These are phyloP conservation scores for Penicillium sp. DNA, from an alignment of 2,329 filamentous ascomycete genomes.

Conservation along the genomic window DNA sequence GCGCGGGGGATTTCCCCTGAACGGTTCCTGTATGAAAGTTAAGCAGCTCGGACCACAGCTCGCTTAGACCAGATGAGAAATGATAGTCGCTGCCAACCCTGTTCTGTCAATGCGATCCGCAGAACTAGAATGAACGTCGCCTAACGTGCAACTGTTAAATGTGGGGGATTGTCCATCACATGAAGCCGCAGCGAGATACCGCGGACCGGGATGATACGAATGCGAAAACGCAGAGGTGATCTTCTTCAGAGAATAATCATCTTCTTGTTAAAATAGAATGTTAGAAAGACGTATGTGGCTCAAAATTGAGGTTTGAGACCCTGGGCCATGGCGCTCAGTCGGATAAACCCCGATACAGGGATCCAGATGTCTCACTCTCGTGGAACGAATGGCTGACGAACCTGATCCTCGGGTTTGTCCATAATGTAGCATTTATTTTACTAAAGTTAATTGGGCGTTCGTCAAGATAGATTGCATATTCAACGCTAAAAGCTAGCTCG, in stretches of 20 bases:
- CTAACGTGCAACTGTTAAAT: not conserved
- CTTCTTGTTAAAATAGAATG: too few relatives aligned
- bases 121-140: not conserved
- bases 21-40: slow-evolving; percentile 7
- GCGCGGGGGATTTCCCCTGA: slow-evolving; percentile 12
- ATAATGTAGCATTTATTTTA: not conserved
- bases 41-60: slow-evolving; percentile 5
- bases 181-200: not conserved
- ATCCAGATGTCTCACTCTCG: not conserved
- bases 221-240: not conserved
- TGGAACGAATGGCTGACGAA: not conserved
- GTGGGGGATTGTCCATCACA: not conserved
- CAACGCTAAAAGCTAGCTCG: too few relatives aligned
- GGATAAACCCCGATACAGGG: not conserved
- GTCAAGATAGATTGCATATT: not conserved
- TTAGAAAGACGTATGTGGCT: not conserved
- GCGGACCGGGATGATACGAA: not conserved
- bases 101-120: not conserved
- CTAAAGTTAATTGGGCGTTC: not conserved
- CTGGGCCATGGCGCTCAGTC: not conserved
- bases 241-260: not conserved
- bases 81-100: slow-evolving; percentile 13
- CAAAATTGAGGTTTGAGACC: not conserved
- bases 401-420: not conserved
- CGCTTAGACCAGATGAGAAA: slow-evolving; percentile 22